These are phyloP conservation scores for Dothistroma pini DNA, from an alignment of 2,329 filamentous ascomycete species.

Conservation along the genomic window DNA sequence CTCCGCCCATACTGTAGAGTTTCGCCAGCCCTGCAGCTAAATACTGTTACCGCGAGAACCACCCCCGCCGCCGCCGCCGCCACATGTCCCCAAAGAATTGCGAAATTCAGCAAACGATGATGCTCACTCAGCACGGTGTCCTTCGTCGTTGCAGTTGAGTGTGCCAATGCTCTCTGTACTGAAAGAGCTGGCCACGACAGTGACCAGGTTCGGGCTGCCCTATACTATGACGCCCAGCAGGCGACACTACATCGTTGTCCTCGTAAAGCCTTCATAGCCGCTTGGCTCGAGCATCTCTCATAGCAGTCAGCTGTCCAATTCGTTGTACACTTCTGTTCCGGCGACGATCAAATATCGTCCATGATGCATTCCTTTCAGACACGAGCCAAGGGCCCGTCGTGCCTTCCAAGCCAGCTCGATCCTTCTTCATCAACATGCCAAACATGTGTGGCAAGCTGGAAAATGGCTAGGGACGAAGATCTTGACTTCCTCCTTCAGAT, in stretches of 20 bases:
- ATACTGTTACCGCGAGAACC: not conserved
- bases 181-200: not conserved
- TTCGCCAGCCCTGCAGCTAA: not conserved
- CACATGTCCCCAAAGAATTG: not conserved
- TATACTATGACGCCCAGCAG: not conserved
- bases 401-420: no score
- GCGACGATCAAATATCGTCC: not conserved
- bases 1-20: not conserved
- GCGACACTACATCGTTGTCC: not conserved
- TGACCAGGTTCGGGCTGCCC: not conserved
- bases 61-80: not conserved
- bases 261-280: not conserved
- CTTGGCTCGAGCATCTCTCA: not conserved
- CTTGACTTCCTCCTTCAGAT: slow-evolving; percentile 1
- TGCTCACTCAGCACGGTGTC: not conserved
- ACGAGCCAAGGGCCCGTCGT: not conserved
- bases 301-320: not conserved
- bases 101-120: not conserved
- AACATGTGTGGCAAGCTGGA: no score
- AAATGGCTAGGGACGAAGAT: not conserved
- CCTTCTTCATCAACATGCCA: no score
- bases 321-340: not conserved
- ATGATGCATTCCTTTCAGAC: not conserved
- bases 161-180: not conserved
- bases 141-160: not conserved